phyloP scores from a whole-genome alignment of 2,329 filamentous ascomycete genomes.

The Diaporthe citriasiana region DNA sequence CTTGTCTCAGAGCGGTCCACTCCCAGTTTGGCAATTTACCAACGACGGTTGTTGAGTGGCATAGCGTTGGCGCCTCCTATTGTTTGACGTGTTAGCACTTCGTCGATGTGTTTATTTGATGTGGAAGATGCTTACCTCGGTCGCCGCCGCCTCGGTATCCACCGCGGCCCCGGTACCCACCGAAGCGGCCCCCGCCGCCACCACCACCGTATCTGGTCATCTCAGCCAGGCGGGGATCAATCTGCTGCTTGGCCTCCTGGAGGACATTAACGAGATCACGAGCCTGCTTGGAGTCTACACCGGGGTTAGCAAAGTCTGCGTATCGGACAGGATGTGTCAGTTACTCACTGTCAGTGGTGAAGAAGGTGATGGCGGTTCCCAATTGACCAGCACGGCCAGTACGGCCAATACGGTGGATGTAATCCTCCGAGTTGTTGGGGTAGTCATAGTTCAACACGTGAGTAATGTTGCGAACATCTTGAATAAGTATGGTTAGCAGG shows the following conservation, averaged over 20 bases:
- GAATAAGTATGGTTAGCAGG: conserved; percentile 81
- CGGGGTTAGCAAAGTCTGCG: conserved; percentile 53
- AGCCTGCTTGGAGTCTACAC: conserved; percentile 88
- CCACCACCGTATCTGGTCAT: conserved; percentile 95
- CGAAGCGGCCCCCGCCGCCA: conserved; percentile 82
- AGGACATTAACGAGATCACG: conserved; percentile 96
- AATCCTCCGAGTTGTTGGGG: conserved; percentile 98
- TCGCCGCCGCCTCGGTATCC: conserved; percentile 59
- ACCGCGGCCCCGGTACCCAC: conserved; percentile 77
- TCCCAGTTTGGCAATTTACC: conserved; percentile 55
- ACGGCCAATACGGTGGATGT: conserved; percentile 96
- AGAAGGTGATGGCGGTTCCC: conserved; percentile 97
- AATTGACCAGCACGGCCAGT: conserved; percentile 95
- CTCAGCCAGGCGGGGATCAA: conserved; percentile 94
- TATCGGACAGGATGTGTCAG: not conserved
- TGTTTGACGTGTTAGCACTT: conserved; percentile 41
- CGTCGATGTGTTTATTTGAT: conserved; percentile 35
- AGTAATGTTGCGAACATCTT: conserved; percentile 99
- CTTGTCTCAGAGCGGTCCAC: not conserved
- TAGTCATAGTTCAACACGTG: conserved; percentile 99
- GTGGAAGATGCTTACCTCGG: conserved; percentile 44
- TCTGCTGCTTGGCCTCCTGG: conserved; percentile 96
- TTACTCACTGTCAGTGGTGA: conserved; percentile 97
- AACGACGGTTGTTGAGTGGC: conserved; percentile 65
- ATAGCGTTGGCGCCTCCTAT: conserved; percentile 62